Conservation (phyloP, 2,329 filamentous ascomycete species). For the Aspergillus sp. region DNA sequence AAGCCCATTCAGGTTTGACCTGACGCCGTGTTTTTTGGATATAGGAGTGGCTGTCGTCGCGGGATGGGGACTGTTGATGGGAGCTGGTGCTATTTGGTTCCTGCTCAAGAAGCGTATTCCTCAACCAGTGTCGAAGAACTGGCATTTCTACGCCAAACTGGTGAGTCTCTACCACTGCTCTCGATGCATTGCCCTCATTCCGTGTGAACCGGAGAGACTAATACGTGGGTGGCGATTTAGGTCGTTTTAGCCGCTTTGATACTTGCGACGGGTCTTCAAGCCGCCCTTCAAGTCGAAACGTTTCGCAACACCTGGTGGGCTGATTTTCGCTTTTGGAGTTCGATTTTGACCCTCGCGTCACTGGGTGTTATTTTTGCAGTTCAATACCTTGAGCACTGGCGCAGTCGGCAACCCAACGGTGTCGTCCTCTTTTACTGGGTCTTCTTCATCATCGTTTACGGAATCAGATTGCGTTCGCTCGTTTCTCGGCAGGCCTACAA, state of each 20-base stretch:
- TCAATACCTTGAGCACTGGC: conserved; percentile 79
- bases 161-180: conserved; percentile 41
- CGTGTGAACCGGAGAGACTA: background rate
- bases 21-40: conserved; percentile 96
- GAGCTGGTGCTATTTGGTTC: conserved; percentile 70
- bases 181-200: background rate
- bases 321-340: conserved; percentile 83
- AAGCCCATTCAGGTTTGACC: conserved; percentile 79
- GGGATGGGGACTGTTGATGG: conserved; percentile 68
- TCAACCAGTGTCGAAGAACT: conserved; percentile 66
- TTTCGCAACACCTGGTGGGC: conserved; percentile 63
- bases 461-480: conserved; percentile 77
- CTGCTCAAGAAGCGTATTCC: conserved; percentile 62
- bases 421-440: conserved; percentile 91
- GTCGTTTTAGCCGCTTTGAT: conserved; percentile 60
- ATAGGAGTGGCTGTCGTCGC: conserved; percentile 75
- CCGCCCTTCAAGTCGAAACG: conserved; percentile 64
- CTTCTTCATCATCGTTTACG: conserved; percentile 67
- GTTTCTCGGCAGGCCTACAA: conserved; percentile 66
- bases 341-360: conserved; percentile 61
- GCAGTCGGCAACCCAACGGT: conserved; percentile 75
- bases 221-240: conserved; percentile 27
- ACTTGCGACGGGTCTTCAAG: conserved; percentile 61
- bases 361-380: conserved; percentile 66
- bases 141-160: conserved; percentile 90